Conservation (phyloP, 2,329 filamentous ascomycete genomes). For the Botryotinia globosa region DNA sequence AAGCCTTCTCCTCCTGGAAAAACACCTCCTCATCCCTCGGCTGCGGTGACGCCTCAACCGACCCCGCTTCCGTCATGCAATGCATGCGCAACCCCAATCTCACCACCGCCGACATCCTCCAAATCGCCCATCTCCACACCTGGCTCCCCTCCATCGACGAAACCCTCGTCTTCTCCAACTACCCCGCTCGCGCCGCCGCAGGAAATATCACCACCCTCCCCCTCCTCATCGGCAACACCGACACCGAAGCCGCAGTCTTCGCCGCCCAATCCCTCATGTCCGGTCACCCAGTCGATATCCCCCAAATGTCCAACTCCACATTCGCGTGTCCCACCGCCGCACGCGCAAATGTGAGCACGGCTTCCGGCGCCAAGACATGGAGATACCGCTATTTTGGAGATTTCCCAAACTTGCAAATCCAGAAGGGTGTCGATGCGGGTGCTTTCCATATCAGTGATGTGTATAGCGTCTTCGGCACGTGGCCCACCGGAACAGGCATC, state of each 20-base stretch:
- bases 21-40: slow-evolving; percentile 30
- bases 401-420: slow-evolving; percentile 36
- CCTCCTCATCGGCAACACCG: slow-evolving; percentile 38
- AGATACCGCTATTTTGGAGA: slow-evolving; percentile 42
- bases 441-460: slow-evolving; percentile 41
- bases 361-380: slow-evolving; percentile 38
- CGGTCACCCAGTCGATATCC: slow-evolving; percentile 30
- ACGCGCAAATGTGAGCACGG: slow-evolving; percentile 32
- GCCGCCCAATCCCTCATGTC: slow-evolving; percentile 30
- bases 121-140: slow-evolving; percentile 22
- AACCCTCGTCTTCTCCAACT: slow-evolving; percentile 30
- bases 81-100: slow-evolving; percentile 34
- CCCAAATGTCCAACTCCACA: slow-evolving; percentile 33
- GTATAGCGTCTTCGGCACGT: slow-evolving; percentile 38
- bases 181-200: slow-evolving; percentile 14
- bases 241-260: slow-evolving; percentile 35
- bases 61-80: slow-evolving; percentile 26
- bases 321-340: slow-evolving; percentile 40
- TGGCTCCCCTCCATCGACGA: slow-evolving; percentile 36
- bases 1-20: slow-evolving; percentile 29
- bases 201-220: slow-evolving; percentile 26
- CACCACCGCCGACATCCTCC: slow-evolving; percentile 26
- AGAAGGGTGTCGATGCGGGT: slow-evolving; percentile 35
- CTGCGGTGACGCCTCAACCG: slow-evolving; percentile 32
- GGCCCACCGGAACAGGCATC: slow-evolving; percentile 13